Base-by-base conservation (phyloP, 192 early-diverging fungal genomes). In the Coemansia sp. region DNA sequence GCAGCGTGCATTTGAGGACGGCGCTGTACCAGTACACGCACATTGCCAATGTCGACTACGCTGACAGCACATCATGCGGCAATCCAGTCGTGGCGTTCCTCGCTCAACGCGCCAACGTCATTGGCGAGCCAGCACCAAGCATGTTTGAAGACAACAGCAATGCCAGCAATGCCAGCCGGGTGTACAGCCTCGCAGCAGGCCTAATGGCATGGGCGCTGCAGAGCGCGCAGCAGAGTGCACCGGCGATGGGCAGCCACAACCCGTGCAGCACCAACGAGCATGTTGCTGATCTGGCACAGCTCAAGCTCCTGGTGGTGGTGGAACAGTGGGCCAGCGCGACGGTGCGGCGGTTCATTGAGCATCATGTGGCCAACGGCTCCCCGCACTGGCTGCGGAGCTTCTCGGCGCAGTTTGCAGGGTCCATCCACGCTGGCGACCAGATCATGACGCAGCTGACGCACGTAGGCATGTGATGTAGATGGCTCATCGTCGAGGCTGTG, bases 251-350 rank as follows among this genome's bases (percentile, higher is more conserved):
- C 60, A 94, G 94, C 67, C 84, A 88, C 82, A 97, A 94, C 73
- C 96, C 96, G 38, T 95, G 95, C 76, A 94, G 93, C 83, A 91
- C 93, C 75, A 96, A 94, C 85, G 87, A 87, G 51, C 94, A 93
- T 87, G 92, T 96, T 76, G 88, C 93, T 60, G 91, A 94, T 62
- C 71, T 94, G 25, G 91, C 94, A n/a, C 84, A 87, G 54, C 88
- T 96, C 36, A 95, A 94, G 93, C 92, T 89, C 54, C 87, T 86
- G 90, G 1, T 89, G 89, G 56, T 89, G 94, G 59, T 91, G 89
- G 84, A 93, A 94, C 75, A 89, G 25, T 98, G 95, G 95, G 93
- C 92, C 46, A 88, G 87, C 63, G 94, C 96, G 1, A 86, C 92
- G 2, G 91, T 91, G 40, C 90, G 94, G 59, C 91, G 92, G 82